Percentiles rank a stretch among this genome's conserved stretches.
phyloP scores from a whole-genome alignment of 352 stramenopile species.

The Globisporangium parvum region DNA sequence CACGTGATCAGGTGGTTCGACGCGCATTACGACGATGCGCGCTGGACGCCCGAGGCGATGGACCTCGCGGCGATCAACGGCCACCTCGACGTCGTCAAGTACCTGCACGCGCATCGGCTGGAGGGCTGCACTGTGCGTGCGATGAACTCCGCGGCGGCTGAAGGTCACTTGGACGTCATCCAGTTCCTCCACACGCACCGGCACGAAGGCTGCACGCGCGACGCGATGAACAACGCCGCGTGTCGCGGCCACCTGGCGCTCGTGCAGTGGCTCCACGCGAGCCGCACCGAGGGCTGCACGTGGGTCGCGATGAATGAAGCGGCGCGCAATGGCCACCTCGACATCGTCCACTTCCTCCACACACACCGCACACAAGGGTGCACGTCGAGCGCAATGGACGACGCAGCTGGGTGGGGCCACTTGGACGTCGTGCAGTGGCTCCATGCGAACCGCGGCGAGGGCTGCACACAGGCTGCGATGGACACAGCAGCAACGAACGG shows the following conservation, averaged over 20 bases:
- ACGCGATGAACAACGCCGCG: constrained; percentile 14
- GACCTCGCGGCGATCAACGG: constrained; percentile 12
- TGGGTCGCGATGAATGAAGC: constrained; percentile 13
- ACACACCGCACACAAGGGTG: constrained; percentile 3
- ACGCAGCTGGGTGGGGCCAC: constrained; percentile 8
- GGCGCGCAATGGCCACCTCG: constrained; percentile 7
- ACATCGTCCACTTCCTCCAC: constrained; percentile 10
- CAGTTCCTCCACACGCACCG: constrained; percentile 10
- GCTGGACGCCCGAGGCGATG: constrained; percentile 9
- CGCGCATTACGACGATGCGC: constrained; percentile 7
- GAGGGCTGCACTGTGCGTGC: constrained; percentile 10
- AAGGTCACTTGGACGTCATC: constrained; percentile 11
- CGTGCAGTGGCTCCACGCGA: constrained; percentile 13
- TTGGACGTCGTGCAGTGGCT: constrained; percentile 10
- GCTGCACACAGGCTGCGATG: constrained; percentile 8
- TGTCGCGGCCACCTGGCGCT: constrained; percentile 7
- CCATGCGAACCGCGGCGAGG: constrained; percentile 3
- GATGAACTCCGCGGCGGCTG: constrained; percentile 10
- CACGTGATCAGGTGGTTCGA: constrained; percentile 14
- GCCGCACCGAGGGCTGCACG: constrained; percentile 15
- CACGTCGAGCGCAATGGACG: constrained; percentile 6
- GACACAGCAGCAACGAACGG: constrained; percentile 6
- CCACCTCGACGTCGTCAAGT: constrained; percentile 14
- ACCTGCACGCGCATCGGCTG: constrained; percentile 7
- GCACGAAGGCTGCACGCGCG: constrained; percentile 9